A percentile compares a stretch with the other conserved stretches of the same genome.
Conservation (phyloP, 2,329 filamentous ascomycete genomes). For the Venturia effusa region DNA sequence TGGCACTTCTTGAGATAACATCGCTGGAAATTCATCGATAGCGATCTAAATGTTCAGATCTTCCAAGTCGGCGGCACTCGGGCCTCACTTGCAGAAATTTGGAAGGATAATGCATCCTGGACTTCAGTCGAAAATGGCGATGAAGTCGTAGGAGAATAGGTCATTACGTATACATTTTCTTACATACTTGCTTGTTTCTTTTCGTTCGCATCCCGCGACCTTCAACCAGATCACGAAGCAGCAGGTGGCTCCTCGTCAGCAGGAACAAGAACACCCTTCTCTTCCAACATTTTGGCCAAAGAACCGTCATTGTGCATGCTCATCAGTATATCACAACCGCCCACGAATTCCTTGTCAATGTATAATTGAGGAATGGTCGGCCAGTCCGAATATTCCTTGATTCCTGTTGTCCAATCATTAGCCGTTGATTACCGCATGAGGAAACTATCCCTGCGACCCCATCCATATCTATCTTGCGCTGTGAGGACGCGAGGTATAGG, state of each 20-base stretch:
- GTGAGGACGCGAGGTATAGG: background rate
- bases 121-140: too few relatives aligned
- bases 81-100: too few relatives aligned
- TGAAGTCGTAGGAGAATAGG: background rate
- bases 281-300: constrained; percentile 79
- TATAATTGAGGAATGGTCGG: constrained; percentile 97
- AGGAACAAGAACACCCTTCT: constrained; percentile 73
- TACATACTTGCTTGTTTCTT: background rate
- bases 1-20: too few relatives aligned
- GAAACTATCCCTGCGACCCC: background rate
- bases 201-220: background rate
- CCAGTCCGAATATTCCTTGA: constrained; percentile 99
- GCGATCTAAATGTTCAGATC: too few relatives aligned
- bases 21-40: too few relatives aligned
- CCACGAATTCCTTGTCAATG: constrained; percentile 88
- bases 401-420: constrained; percentile 46
- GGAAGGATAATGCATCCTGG: too few relatives aligned
- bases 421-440: constrained; percentile 2
- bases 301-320: constrained; percentile 96
- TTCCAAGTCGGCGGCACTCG: too few relatives aligned
- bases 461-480: background rate
- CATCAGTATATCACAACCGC: constrained; percentile 94
- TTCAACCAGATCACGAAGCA: background rate
- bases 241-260: constrained; percentile 16
- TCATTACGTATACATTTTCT: background rate